Evolutionary conservation across 1,139 yeast genomes (phyloP).

Genomic region (Sugiyamaella xylanicola): DNA sequence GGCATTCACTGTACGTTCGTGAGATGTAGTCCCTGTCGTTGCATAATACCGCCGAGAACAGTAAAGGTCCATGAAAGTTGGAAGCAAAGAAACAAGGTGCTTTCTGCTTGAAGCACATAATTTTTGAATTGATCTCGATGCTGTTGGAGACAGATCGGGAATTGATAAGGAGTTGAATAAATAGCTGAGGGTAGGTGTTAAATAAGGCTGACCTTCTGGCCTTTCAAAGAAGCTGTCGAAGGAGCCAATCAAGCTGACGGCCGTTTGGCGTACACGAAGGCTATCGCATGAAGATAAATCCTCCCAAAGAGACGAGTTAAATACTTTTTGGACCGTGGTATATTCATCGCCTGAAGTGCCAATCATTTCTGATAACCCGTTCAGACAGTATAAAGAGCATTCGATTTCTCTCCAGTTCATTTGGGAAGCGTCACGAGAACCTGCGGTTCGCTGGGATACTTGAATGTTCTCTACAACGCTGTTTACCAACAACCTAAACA

Average conservation of each 20-base stretch:
- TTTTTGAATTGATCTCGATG: conserved; percentile 44
- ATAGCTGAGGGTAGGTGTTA: conserved; percentile 39
- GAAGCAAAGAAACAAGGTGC: conserved; percentile 35
- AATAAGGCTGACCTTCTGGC: conserved; percentile 36
- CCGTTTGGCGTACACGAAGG: conserved; percentile 41
- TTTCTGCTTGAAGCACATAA: conserved; percentile 43
- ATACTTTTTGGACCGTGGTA: conserved; percentile 33
- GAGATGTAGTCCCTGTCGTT: conserved; percentile 35
- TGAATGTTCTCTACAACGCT: conserved; percentile 44
- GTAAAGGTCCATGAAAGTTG: conserved; percentile 40
- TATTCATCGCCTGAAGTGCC: conserved; percentile 34
- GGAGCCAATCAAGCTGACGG: conserved; percentile 42
- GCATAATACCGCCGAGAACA: conserved; percentile 31
- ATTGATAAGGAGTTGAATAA: conserved; percentile 41
- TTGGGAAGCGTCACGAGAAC: conserved; percentile 18
- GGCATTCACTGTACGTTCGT: conserved; percentile 44
- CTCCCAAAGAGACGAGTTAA: conserved; percentile 41
- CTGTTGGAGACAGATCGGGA: conserved; percentile 37
- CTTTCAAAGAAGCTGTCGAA: conserved; percentile 41
- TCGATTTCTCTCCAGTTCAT: conserved; percentile 56
- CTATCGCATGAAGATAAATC: conserved; percentile 35
- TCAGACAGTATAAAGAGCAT: conserved; percentile 65
- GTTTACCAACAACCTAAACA: conserved; percentile 55
- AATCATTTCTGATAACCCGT: conserved; percentile 49
- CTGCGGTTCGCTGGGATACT: conserved; percentile 21